phyloP scores from a whole-genome alignment of 2,329 filamentous ascomycete species.

The Pseudonectria foliicola region DNA sequence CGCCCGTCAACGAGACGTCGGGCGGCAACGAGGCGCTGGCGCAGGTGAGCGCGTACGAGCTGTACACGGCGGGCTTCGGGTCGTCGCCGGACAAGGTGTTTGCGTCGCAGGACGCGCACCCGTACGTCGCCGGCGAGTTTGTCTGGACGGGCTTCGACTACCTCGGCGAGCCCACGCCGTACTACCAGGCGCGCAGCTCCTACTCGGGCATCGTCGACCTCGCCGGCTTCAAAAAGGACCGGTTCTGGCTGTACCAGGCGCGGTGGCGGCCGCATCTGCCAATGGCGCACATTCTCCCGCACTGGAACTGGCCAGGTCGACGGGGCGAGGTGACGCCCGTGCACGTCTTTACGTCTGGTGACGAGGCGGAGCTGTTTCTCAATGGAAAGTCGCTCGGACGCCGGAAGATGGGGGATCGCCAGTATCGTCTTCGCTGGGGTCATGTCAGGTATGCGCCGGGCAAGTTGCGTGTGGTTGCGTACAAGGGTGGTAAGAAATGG shows the following conservation, averaged over 20 bases:
- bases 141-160: constrained; percentile 47
- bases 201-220: constrained; percentile 53
- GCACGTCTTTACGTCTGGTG: constrained; percentile 44
- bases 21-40: constrained; percentile 30
- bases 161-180: constrained; percentile 44
- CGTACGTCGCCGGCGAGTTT: constrained; percentile 47
- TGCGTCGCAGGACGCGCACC: constrained; percentile 36
- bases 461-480: constrained; percentile 39
- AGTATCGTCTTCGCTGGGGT: constrained; percentile 49
- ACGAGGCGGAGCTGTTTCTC: constrained; percentile 48
- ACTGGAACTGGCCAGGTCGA: constrained; percentile 48
- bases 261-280: constrained; percentile 42
- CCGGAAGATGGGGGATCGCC: constrained; percentile 24
- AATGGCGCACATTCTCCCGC: constrained; percentile 47
- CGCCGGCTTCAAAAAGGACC: constrained; percentile 50
- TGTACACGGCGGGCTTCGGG: constrained; percentile 41
- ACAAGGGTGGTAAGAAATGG: constrained; percentile 41
- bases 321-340: constrained; percentile 43
- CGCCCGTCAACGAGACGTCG: constrained; percentile 29
- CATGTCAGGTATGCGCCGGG: constrained; percentile 41
- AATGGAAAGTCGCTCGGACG: constrained; percentile 41
- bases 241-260: constrained; percentile 48
- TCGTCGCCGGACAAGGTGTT: constrained; percentile 49
- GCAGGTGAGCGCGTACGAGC: constrained; percentile 44
- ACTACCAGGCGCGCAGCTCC: constrained; percentile 39